phyloP scores from a whole-genome alignment of 192 early-diverging fungal species.

The Phycomyces blakesleeanus region DNA sequence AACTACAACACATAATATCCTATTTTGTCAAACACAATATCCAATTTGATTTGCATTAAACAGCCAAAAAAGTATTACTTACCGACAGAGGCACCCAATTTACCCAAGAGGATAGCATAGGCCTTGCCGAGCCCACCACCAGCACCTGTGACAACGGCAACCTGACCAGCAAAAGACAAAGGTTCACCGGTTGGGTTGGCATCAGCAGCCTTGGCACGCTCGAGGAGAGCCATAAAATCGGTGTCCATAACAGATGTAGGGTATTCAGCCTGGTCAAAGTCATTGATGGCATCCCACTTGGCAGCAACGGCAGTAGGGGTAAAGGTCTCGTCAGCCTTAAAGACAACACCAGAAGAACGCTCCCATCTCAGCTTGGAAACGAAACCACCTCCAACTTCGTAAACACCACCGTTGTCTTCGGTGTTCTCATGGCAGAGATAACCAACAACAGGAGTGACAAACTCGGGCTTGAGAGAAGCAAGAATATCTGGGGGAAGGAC shows the following conservation, averaged over 20 bases:
- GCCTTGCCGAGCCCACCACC: slow-evolving; percentile 91
- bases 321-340: slow-evolving; percentile 85
- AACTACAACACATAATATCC: slow-evolving; percentile 44
- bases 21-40: background rate
- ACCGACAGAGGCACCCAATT: slow-evolving; percentile 76
- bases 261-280: slow-evolving; percentile 61
- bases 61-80: slow-evolving; percentile 8
- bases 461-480: slow-evolving; percentile 94
- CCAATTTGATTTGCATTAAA: background rate
- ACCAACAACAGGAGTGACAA: slow-evolving; percentile 91
- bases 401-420: slow-evolving; percentile 80
- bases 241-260: slow-evolving; percentile 74
- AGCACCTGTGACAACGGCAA: slow-evolving; percentile 88
- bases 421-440: slow-evolving; percentile 88
- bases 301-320: slow-evolving; percentile 78
- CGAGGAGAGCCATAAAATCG: slow-evolving; percentile 77
- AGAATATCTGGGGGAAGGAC: slow-evolving; percentile 95
- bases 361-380: slow-evolving; percentile 91
- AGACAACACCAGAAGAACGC: slow-evolving; percentile 81
- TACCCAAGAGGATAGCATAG: slow-evolving; percentile 81
- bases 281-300: slow-evolving; percentile 72
- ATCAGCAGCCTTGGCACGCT: slow-evolving; percentile 66
- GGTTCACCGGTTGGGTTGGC: slow-evolving; percentile 54
- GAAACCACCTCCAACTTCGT: slow-evolving; percentile 97
- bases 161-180: slow-evolving; percentile 72